Percentiles rank a stretch among this genome's conserved stretches.
phyloP scores from a whole-genome alignment of 2,329 filamentous ascomycete genomes.

The Pseudopithomyces chartarum region DNA sequence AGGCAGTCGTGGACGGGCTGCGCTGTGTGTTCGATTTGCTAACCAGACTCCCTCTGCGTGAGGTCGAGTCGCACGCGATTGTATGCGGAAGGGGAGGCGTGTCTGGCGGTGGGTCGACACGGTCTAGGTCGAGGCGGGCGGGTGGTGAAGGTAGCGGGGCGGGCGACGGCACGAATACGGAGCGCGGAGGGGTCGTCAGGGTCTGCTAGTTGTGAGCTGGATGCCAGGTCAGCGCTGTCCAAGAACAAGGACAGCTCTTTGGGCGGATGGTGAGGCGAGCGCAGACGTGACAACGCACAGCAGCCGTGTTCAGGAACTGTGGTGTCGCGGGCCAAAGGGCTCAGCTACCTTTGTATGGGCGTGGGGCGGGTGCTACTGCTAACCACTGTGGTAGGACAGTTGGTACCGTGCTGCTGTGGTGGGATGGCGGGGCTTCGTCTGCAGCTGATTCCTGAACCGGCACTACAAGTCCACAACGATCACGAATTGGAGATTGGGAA shows the following conservation, averaged over 20 bases:
- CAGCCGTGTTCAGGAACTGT: neutral
- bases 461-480: neutral
- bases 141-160: constrained; percentile 12
- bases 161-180: constrained; percentile 9
- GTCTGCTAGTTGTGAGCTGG: constrained; percentile 16
- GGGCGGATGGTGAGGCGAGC: neutral
- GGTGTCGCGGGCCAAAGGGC: constrained; percentile 5
- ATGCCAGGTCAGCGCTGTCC: constrained; percentile 21
- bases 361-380: constrained; percentile 20
- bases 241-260: constrained; percentile 2
- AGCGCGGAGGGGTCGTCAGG: constrained; percentile 16
- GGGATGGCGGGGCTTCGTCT: constrained; percentile 23
- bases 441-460: constrained; percentile 19
- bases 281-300: constrained; percentile 14
- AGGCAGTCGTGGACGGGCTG: too few relatives aligned
- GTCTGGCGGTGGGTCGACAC: constrained; percentile 9
- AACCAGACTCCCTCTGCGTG: too few relatives aligned
- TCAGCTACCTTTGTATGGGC: constrained; percentile 18
- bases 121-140: constrained; percentile 4
- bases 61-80: too few relatives aligned
- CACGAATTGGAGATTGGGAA: too few relatives aligned
- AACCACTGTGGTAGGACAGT: constrained; percentile 6
- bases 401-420: constrained; percentile 3
- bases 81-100: constrained; percentile 2
- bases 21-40: too few relatives aligned